Evolutionary conservation across 148 eudicot species (phyloP), one percentile per base, ranked within the genome.

Genomic region (Pouteria glomerata): DNA sequence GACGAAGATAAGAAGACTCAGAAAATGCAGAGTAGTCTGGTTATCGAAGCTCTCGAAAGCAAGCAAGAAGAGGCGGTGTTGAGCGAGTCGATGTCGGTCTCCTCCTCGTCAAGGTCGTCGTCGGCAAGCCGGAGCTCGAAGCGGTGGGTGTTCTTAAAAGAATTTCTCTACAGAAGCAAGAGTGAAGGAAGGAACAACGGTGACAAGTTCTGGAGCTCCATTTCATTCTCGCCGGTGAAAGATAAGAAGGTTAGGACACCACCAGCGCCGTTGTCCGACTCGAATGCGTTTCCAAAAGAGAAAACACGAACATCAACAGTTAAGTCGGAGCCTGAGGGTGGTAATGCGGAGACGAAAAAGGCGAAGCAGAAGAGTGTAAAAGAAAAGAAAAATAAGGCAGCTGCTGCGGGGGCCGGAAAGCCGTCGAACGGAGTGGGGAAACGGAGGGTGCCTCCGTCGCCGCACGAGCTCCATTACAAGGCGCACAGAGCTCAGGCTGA

Each of bases 401-500:
- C 44, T 8, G 26, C 29, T 35, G 73, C 73, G 68, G 68, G 55
- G 68, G 50, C 62, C 18, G 77, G 69, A n/a, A 74, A 57, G 48
- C 55, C 82, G 26, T 64, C 52, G 34, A 63, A 83, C 58, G 88
- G 86, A 63, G 67, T 77, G 2, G 90, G 85, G 33, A 93, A 90
- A 52, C 60, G 88, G 77, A 78, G 92, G 69, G 77, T 56, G 15
- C 72, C 68, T 10, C 58, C 66, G 0, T 93, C 97, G 34, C 81
- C 96, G 41, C 98, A 94, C 37, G 97, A 94, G 78, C 26, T 83
- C 75, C 98, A 91, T 79, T 94, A 94, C 87, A 83, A 87, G 33
- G 85, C 89, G 56, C 87, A 94, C n/a, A 65, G 98, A 67, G 98
- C 97, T 18, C 90, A 87, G 71, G 86, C 98, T 37, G 95, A 94